Conservation (phyloP, 768 basidiomycete genomes). For the Naganishia vishniacii region DNA sequence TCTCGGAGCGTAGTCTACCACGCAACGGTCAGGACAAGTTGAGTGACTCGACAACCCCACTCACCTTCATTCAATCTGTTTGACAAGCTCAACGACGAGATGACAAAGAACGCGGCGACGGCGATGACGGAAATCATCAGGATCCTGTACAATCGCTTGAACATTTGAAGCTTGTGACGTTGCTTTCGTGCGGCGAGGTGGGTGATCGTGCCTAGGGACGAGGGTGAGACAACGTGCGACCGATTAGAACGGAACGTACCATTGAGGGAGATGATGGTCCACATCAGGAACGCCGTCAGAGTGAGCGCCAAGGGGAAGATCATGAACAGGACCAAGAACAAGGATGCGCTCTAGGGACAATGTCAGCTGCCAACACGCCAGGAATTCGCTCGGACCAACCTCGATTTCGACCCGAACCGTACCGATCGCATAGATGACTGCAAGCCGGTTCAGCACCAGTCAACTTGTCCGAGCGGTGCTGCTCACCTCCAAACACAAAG, state of each 20-base stretch:
- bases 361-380: background rate
- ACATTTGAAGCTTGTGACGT: conserved; percentile 80
- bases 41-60: background rate
- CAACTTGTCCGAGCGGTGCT: background rate
- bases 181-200: conserved; percentile 83
- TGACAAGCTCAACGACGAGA: conserved; percentile 85
- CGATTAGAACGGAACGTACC: conserved; percentile 52
- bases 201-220: conserved; percentile 67
- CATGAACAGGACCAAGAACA: conserved; percentile 74
- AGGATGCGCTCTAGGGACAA: conserved; percentile 58
- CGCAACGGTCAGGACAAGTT: background rate
- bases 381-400: conserved; percentile 15
- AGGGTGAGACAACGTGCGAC: background rate
- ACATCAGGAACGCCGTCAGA: conserved; percentile 88
- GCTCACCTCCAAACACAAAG: conserved; percentile 86
- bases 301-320: conserved; percentile 92
- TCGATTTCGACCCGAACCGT: conserved; percentile 90
- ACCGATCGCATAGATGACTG: conserved; percentile 86
- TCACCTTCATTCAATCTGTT: conserved; percentile 83
- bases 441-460: background rate
- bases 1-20: conserved; percentile 80
- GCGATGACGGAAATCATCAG: conserved; percentile 74
- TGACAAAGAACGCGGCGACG: conserved; percentile 82
- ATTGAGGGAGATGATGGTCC: conserved; percentile 88
- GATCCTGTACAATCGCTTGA: conserved; percentile 75